Conservation (phyloP, 306 rosid species). For the Acmispon strigosus region DNA sequence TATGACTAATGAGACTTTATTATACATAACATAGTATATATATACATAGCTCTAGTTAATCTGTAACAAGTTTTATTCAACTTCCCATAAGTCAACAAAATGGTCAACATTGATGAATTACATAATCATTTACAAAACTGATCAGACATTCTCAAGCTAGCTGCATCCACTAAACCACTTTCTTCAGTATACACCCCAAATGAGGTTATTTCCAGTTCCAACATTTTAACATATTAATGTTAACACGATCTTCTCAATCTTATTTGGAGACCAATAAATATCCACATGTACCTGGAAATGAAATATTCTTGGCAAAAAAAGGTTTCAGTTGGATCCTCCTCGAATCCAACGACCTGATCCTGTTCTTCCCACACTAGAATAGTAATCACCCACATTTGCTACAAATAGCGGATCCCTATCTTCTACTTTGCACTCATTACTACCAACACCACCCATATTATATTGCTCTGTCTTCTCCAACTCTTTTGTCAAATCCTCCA, state of each 20-base stretch:
- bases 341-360: conserved; percentile 62
- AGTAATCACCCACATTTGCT: conserved; percentile 88
- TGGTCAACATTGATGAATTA: background rate
- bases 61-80: conserved; percentile 2
- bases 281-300: conserved; percentile 15
- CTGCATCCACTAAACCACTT: background rate
- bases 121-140: conserved; percentile 27
- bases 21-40: background rate
- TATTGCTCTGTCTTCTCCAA: conserved; percentile 73
- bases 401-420: conserved; percentile 94
- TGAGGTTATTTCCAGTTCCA: conserved; percentile 20
- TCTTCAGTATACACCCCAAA: background rate
- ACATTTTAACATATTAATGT: background rate
- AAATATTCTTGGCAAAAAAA: background rate
- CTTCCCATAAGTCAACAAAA: conserved; percentile 6
- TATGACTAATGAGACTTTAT: no score
- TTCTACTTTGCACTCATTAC: conserved; percentile 37
- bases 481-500: conserved; percentile 80
- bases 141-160: background rate
- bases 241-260: background rate
- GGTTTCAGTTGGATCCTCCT: conserved; percentile 43
- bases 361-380: conserved; percentile 61
- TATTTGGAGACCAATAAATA: conserved; percentile 13
- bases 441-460: conserved; percentile 24
- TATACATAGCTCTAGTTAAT: background rate